Base-by-base conservation (phyloP, 768 basidiomycete genomes). In the Podaxis carcinomalis region DNA sequence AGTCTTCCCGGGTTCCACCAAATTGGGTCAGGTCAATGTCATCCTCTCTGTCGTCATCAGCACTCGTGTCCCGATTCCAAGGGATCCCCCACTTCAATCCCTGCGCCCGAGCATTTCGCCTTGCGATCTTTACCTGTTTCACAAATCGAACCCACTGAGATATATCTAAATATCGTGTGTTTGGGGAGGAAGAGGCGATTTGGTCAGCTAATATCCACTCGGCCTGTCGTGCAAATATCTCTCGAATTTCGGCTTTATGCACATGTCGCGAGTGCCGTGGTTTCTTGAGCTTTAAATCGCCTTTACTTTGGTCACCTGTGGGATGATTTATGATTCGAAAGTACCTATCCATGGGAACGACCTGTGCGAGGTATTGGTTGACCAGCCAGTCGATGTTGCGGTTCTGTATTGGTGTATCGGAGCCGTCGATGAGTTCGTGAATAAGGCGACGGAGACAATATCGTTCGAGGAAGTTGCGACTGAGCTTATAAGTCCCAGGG, bases 151-250 rank as follows among this genome's bases (percentile, higher is more conserved):
- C 67, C 87, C 86, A 89, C 14, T 73, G 66, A 0, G 62, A 52
- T 4, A 83, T 63, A 56, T 86, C 73, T 5, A 89, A 57, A 19
- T 79, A 58, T 46, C 68, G 69, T 16, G 63, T 57, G 3, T 65
- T 56, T 16, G 63, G 57, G 25, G 68, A 65, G 39, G 57, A 63
- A 37, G 71, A 61, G 9, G 64, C 73, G 36, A 78, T 67, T 61
- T 81, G 81, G 53, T 85, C 77, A 10, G 81, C 78, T 39, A 85
- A 68, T 6, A 89, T 65, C 87, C 87, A 89, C 37, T 79, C 80
- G 0, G 79, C 78, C 7, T 88, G 85, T 9, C 77, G 73, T 10
- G 84, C 85, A 62, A 87, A 81, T 1, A 77, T 61, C 10, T 77
- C 75, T 37, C 74, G 68, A n/a, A 88, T 68, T 66, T 86, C 83